Evolutionary conservation across 495 filamentous ascomycete genomes (phyloP), one percentile per base, ranked within the genome.

Genomic region (Aspergillus sparsus): DNA sequence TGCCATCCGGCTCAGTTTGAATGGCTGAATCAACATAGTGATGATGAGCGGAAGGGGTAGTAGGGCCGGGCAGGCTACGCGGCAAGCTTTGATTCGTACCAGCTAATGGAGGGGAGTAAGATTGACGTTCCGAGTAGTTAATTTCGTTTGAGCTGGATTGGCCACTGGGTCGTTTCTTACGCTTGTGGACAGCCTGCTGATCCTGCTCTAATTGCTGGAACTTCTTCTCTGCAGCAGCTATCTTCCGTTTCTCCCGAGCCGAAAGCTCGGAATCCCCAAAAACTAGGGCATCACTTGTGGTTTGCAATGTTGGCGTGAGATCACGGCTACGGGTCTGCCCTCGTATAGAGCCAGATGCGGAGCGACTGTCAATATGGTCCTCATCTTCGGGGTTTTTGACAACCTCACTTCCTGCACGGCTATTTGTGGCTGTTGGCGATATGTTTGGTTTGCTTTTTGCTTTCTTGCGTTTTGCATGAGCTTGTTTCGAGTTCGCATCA

Each of bases 221-320:
- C 31, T 83, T 84, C 67, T 90, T 89, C 68, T 97, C 92, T 13
- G 91, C 81, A 71, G 89, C 88, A 16, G 89, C 87, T 31, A 96
- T 84, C 68, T 97, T 97, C 42, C 90, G 84, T 71, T 90, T 90
- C 64, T 97, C 93, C 13, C 93, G 85, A 58, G 89, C 91, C 6
- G 92, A 94, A 6, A 91, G 80, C 67, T 90, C 91, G 2, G 75
- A 75, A 65, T 75, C 85, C 49, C 74, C 80, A 74, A 66, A 82
- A 65, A 51, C 78, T 65, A 76, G 78, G 58, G 67, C 74, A 4
- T 81, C 77, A 35, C 53, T 60, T 7, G 78, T 75, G 3, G 78
- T 75, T 31, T 66, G 70, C 34, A 67, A 53, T 7, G 74, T 79
- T 0, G 91, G 92, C 7, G 91, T 95, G 68, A 91, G 77, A 64